Evolutionary conservation across 805 yeast genomes (phyloP), one percentile per base, ranked within the genome.

Genomic region (Wickerhamomyces silvicola): DNA sequence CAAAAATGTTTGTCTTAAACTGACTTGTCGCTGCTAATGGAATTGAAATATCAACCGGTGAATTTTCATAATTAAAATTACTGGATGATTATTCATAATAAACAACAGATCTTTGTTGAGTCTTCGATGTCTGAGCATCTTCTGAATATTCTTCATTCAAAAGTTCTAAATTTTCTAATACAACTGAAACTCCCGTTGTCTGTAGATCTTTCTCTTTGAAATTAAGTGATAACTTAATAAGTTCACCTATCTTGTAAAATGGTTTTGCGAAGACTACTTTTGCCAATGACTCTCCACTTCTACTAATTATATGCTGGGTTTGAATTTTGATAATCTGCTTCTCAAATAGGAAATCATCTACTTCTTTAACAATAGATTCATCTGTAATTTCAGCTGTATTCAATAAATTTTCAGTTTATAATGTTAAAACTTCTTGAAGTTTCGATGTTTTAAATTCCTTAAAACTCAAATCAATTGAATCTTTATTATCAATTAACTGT

Each of bases 181-280:
- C 38, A 1, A 56, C 46, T 1, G 63, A 41, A 1, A 62, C 44
- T 0, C 68, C 69, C 7, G 64, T 64, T 3, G 71, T 54, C 35
- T 62, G 68, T 10, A 30, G 38, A 10, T 19, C 30, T 22, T 14
- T 25, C 16, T n/a, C 35, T 27, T 36, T 38, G 14, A 66, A 60
- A 38, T 55, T 64, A 25, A 65, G 45, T 13, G 44, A 48, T 7
- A 70, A 38, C 14, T 62, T 59, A 7, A 76, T 56, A 12, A 62
- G 60, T 26, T 71, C 78, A 2, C 75, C 69, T 4, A 64, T 53
- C 13, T 68, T 59, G 38, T 61, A 68, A 24, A 60, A 57, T 2
- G 62, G 53, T 37, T 62, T 64, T 7, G 70, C 60, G 18, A 68
- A 50, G 1, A 46, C 35, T 13, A 69, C 28, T 12, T 53, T 58